Base-by-base conservation (phyloP, 2,329 filamentous ascomycete genomes). In the Diaporthe velutina region DNA sequence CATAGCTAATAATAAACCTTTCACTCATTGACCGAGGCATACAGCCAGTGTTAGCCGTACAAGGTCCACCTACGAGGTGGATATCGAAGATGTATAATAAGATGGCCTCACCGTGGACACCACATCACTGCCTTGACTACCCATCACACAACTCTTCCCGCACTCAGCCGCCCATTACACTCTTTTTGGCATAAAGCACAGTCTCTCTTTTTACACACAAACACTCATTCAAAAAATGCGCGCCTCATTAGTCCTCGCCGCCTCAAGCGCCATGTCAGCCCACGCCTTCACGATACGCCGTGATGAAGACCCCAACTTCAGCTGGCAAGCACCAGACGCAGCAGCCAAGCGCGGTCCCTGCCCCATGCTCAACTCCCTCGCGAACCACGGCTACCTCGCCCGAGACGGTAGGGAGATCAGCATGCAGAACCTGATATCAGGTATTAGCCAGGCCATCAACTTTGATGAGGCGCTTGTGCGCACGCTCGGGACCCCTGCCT, bases 291-390 rank as follows among this genome's bases (percentile, higher is more conserved):
- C 64, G 30, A 52, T 67, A 7, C 64, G 64, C 30, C 64, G 45
- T 12, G 64, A 52, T 25, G 64, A 67, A 52, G 64, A 67, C 45
- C 64, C 64, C 30, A 52, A 67, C 45, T 67, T 67, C 45, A 38
- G 48, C 45, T 68, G 64, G 64, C 45, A 54, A 30, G 64, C 64
- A 45, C 64, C 64, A 5, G 64, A 54, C 15, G 48, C 45, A 30
- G n/a, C 64, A 35, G 64, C 45, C 33, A 68, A 68, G 33, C 45
- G 64, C 13, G 35, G 30, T 28, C 70, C 70, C 30, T 71, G 54
- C 52, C 70, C 70, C 7, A 71, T 71, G 55, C 54, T 71, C 30
- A 71, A 71, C 70, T 48, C 54, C 8, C 70, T 71, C 22, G 70
- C 70, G 35, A 71, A 71, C 70, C 70, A 61, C 28, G 70, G 55